A percentile compares a stretch with the other conserved stretches of the same genome.
Conservation (phyloP, 2,329 filamentous ascomycete species). For the Coniochaeta hoffmannii region DNA sequence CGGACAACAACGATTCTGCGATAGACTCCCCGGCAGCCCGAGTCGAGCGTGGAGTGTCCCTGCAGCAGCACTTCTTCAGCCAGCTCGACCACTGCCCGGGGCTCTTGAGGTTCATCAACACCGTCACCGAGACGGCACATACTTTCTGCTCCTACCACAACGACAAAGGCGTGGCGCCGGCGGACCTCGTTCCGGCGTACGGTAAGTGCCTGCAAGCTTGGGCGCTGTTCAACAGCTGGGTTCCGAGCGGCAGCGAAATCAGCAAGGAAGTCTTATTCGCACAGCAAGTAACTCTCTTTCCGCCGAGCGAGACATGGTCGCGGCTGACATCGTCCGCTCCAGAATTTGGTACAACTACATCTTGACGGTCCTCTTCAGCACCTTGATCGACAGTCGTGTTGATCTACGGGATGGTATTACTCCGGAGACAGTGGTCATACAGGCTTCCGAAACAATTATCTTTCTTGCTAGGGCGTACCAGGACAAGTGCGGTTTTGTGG, state of each 20-base stretch:
- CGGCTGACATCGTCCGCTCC: not conserved
- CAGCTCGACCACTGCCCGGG: conserved; percentile 12
- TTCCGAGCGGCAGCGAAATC: not conserved
- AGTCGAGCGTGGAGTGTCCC: conserved; percentile 7
- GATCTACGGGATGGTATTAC: conserved; percentile 10
- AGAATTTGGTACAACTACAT: conserved; percentile 18
- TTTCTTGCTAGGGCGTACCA: conserved; percentile 13
- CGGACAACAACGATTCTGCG: conserved; percentile 5
- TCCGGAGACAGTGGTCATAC: conserved; percentile 8
- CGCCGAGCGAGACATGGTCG: not conserved
- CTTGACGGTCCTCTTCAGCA: conserved; percentile 14
- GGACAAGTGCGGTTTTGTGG: conserved; percentile 6
- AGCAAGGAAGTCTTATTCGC: conserved; percentile 13
- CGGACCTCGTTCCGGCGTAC: conserved; percentile 14
- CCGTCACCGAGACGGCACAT: conserved; percentile 13
- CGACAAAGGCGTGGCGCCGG: conserved; percentile 13
- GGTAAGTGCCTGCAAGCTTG: conserved; percentile 11
- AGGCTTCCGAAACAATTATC: conserved; percentile 15
- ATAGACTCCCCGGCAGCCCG: conserved; percentile 5
- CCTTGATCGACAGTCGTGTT: conserved; percentile 9
- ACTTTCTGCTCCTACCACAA: conserved; percentile 15
- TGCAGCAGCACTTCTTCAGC: conserved; percentile 14
- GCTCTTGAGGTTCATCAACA: conserved; percentile 11
- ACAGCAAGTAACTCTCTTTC: conserved; percentile 9
- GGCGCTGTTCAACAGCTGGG: conserved; percentile 4